These are phyloP conservation scores for Colletotrichum sansevieriae DNA, from an alignment of 2,329 filamentous ascomycete species.

Conservation along the genomic window DNA sequence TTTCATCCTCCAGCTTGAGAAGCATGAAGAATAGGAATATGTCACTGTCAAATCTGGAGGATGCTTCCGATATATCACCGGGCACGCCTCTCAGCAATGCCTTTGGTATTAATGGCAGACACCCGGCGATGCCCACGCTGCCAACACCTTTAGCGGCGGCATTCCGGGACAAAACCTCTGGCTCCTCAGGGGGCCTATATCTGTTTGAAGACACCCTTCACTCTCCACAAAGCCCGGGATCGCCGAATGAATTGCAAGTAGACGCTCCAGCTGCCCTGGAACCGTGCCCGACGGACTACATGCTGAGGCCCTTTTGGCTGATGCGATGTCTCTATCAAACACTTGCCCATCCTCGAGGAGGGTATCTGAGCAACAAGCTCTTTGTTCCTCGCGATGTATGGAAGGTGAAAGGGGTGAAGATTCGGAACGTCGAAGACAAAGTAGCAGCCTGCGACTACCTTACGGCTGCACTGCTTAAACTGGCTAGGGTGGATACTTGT, in stretches of 20 bases:
- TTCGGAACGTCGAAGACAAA: constrained; percentile 94
- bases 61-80: constrained; percentile 76
- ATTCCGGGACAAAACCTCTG: constrained; percentile 69
- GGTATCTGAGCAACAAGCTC: constrained; percentile 90
- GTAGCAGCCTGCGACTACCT: constrained; percentile 91
- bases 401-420: constrained; percentile 92
- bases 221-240: constrained; percentile 72
- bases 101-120: constrained; percentile 65
- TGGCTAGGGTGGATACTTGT: constrained; percentile 85
- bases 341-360: constrained; percentile 89
- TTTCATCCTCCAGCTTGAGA: constrained; percentile 77
- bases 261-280: constrained; percentile 85
- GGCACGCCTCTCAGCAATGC: constrained; percentile 80
- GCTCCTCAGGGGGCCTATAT: constrained; percentile 77
- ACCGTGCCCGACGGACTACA: constrained; percentile 88
- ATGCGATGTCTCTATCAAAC: constrained; percentile 96
- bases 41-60: constrained; percentile 73
- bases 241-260: constrained; percentile 70
- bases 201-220: constrained; percentile 89
- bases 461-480: constrained; percentile 87
- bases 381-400: constrained; percentile 95
- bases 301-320: constrained; percentile 97
- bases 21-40: constrained; percentile 82
- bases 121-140: constrained; percentile 70
- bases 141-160: constrained; percentile 76